These are phyloP conservation scores for Pogostemon cablin DNA, from an alignment of 257 asterid genomes.

Conservation along the genomic window DNA sequence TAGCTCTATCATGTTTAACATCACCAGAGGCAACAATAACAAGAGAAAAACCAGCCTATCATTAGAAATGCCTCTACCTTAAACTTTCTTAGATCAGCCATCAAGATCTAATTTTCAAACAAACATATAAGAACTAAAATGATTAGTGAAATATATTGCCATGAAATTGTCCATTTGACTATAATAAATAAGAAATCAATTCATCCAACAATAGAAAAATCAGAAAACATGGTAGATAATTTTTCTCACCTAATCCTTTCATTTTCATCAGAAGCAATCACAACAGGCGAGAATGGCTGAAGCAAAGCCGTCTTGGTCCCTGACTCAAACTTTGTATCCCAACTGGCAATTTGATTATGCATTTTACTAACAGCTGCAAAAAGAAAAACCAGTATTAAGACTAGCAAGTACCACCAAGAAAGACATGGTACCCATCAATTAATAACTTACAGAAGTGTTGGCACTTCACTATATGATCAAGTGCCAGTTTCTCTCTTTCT, in stretches of 20 bases:
- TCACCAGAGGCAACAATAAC: constrained; percentile 7
- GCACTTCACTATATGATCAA: constrained; percentile 82
- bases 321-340: constrained; percentile 95
- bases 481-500: constrained; percentile 79
- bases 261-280: constrained; percentile 88
- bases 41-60: not conserved
- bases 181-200: not conserved
- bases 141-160: constrained; percentile 4
- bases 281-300: constrained; percentile 88
- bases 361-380: constrained; percentile 79
- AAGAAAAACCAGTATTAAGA: constrained; percentile 29
- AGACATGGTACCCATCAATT: constrained; percentile 38
- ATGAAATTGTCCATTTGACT: constrained; percentile 3
- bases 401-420: constrained; percentile 11
- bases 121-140: not conserved
- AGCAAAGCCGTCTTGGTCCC: constrained; percentile 78
- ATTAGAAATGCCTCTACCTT: constrained; percentile 8
- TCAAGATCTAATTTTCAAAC: not conserved
- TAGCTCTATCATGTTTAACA: not conserved
- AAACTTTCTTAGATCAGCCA: constrained; percentile 13
- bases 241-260: constrained; percentile 78
- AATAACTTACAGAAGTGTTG: constrained; percentile 76
- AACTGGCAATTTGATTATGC: constrained; percentile 90
- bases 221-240: constrained; percentile 16
- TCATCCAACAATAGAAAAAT: constrained; percentile 21